phyloP scores from a whole-genome alignment of 306 rosid genomes.

The Medicago ruthenica region DNA sequence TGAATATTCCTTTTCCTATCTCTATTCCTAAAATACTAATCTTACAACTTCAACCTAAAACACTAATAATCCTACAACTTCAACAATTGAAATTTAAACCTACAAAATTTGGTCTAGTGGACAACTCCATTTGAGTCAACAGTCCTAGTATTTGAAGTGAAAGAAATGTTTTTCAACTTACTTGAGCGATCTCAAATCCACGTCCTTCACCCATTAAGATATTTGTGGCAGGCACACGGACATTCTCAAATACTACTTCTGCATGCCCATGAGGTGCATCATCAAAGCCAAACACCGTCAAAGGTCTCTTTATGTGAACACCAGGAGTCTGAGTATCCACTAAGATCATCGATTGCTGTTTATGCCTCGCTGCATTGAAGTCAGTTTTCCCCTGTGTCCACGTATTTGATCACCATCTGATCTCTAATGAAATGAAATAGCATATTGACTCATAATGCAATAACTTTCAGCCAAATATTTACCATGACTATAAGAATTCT shows the following conservation, averaged over 20 bases:
- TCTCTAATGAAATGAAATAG: conserved; percentile 36
- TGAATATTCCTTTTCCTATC: neutral
- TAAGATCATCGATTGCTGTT: conserved; percentile 95
- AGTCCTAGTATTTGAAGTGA: conserved; percentile 5
- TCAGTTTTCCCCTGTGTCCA: conserved; percentile 88
- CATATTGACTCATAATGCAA: conserved; percentile 18
- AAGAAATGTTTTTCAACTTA: conserved; percentile 46
- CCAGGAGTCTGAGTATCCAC: conserved; percentile 90
- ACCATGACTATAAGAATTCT: conserved; percentile 91
- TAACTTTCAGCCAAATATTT: conserved; percentile 47
- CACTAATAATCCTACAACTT: neutral
- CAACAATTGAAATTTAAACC: neutral
- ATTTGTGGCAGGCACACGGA: conserved; percentile 72
- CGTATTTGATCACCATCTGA: conserved; percentile 34
- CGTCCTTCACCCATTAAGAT: conserved; percentile 94
- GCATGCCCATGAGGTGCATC: conserved; percentile 99
- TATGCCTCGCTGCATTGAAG: conserved; percentile 78
- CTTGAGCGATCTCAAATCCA: conserved; percentile 99
- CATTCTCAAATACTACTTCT: conserved; percentile 82
- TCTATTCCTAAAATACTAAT: neutral
- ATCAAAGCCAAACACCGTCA: conserved; percentile 89
- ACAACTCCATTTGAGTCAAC: conserved; percentile 32
- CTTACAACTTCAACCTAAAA: neutral
- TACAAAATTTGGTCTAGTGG: neutral
- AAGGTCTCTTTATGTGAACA: conserved; percentile 78